Base-by-base conservation (phyloP, 2,329 filamentous ascomycete genomes). In the Bisporella sp. region DNA sequence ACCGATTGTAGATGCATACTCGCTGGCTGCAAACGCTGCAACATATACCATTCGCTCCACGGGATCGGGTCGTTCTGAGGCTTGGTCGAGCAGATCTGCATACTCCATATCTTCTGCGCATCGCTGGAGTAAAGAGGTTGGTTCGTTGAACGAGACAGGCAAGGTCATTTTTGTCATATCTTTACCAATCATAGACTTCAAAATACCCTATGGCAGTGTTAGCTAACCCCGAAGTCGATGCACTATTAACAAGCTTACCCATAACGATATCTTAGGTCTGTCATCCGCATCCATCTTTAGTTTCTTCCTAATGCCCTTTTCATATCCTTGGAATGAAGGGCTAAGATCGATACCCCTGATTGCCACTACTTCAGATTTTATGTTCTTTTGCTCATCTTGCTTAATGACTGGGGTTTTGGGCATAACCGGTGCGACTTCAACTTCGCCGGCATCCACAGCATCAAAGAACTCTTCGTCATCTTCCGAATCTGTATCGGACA, bases 91-190 rank as follows among this genome's bases (percentile, higher is more conserved):
- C 5, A 99, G 80, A 60, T 97, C 89, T 0, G 88, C 87, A 64
- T 99, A 99, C 69, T 99, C 93, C 88, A 99, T 92, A 64, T 99
- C 93, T 71, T 99, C 93, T 5, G 89, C 89, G 41, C 95, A 92
- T 65, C 93, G 88, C 68, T 97, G 93, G 6, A 99, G 78, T 9
- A 99, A 74, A 5, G 93, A 97, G 0, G 93, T 99, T 0, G 93
- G 93, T 69, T 99, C 93, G 70, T 99, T 99, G 74, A 99, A 97
- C 0, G 93, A 96, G 2, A 99, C 93, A 0, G 93, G 93, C 21
- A 99, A 73, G 0, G 93, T 97, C 92, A 99, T 99, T 74, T 95
- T 97, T 37, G 93, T 97, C 93, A 99, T 97, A 65, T 99, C 93
- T 68, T 99, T 97, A 56, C 93, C 93, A 69, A 99, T 96, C 93